phyloP scores from a whole-genome alignment of 2,329 filamentous ascomycete species.

The Epichloe aotearoae region DNA sequence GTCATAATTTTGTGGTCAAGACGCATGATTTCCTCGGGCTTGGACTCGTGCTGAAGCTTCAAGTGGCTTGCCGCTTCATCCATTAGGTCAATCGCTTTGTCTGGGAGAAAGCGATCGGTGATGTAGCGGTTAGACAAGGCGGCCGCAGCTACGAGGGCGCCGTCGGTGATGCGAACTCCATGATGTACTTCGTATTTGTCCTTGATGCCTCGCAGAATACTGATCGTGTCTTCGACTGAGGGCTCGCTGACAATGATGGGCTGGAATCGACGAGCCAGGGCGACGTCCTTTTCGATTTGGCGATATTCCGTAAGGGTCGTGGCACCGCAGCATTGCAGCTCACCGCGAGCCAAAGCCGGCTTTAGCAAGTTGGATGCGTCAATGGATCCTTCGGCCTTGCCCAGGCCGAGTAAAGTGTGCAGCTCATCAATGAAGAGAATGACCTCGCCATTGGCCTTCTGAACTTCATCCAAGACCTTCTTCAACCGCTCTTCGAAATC shows the following conservation, averaged over 20 bases:
- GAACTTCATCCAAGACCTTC: constrained; percentile 78
- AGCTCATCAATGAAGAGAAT: constrained; percentile 94
- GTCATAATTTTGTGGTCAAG: constrained; percentile 94
- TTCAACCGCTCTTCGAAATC: constrained; percentile 95
- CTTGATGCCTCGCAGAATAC: constrained; percentile 90
- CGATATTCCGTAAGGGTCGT: constrained; percentile 90
- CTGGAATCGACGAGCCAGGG: constrained; percentile 83
- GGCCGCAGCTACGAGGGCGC: constrained; percentile 80
- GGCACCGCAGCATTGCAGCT: constrained; percentile 89
- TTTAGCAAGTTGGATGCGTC: constrained; percentile 93
- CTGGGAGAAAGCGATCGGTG: constrained; percentile 86
- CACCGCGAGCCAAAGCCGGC: constrained; percentile 81
- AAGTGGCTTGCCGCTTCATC: constrained; percentile 89
- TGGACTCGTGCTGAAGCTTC: constrained; percentile 88
- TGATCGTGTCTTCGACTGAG: constrained; percentile 82
- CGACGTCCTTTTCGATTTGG: constrained; percentile 89
- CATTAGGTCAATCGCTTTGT: constrained; percentile 94
- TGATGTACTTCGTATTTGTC: constrained; percentile 97
- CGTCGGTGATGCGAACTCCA: constrained; percentile 87
- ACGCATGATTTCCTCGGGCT: constrained; percentile 85
- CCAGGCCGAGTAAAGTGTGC: constrained; percentile 79
- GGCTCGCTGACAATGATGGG: constrained; percentile 91
- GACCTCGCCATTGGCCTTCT: constrained; percentile 76
- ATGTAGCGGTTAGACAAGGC: constrained; percentile 93
- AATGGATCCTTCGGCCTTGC: constrained; percentile 91